Evolutionary conservation across 768 basidiomycete species (phyloP).

Genomic region (Russula foetens): DNA sequence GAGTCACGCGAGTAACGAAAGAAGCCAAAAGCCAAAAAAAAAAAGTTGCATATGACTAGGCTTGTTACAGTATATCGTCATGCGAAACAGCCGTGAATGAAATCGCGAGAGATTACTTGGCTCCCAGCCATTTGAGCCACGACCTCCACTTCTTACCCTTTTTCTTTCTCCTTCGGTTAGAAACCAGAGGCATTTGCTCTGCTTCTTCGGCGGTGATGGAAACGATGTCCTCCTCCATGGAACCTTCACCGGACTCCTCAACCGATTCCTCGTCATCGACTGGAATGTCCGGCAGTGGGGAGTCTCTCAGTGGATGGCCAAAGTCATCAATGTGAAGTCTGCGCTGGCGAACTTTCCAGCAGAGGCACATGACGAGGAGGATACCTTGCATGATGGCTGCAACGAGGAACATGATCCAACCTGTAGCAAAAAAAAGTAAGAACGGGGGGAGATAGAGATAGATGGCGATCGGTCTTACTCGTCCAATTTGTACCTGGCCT

Average conservation of each 20-base stretch:
- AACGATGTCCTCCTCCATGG: slow-evolving; percentile 18
- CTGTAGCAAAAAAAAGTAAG: slow-evolving; percentile 29
- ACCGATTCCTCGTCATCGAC: slow-evolving; percentile 10
- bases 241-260: slow-evolving; percentile 17
- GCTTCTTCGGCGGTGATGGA: slow-evolving; percentile 7
- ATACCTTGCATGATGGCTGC: slow-evolving; percentile 78
- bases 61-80: not conserved
- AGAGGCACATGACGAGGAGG: slow-evolving; percentile 77
- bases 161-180: slow-evolving; percentile 3
- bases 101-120: not conserved
- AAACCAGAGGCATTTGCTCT: slow-evolving; percentile 2
- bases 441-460: not conserved
- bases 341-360: slow-evolving; percentile 76
- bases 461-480: slow-evolving; percentile 36
- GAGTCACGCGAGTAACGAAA: not conserved
- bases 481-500: slow-evolving; percentile 84
- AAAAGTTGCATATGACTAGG: not conserved
- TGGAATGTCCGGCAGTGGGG: slow-evolving; percentile 15
- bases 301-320: slow-evolving; percentile 43
- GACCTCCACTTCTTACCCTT: slow-evolving; percentile 1
- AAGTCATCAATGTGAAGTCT: slow-evolving; percentile 82
- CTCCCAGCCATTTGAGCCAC: slow-evolving; percentile 7
- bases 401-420: slow-evolving; percentile 75
- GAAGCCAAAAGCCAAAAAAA: too few relatives aligned
- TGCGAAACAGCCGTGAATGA: not conserved